phyloP scores from a whole-genome alignment of 177 flowering plant species.

The Vitis hybrid region DNA sequence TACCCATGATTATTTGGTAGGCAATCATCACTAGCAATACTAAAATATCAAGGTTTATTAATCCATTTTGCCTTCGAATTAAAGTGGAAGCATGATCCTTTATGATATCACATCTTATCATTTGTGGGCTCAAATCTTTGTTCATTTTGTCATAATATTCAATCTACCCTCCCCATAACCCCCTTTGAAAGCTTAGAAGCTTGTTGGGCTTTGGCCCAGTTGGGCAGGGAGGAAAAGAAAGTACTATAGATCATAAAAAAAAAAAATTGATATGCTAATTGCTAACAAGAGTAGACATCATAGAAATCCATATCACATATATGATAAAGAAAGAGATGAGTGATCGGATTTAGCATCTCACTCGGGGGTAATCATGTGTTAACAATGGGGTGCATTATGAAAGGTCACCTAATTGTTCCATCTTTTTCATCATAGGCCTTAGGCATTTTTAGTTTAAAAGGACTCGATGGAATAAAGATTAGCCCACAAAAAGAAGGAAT shows the following conservation, averaged over 20 bases:
- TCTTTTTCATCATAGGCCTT: not conserved
- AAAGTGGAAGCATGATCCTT: too few relatives aligned
- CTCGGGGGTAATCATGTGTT: not conserved
- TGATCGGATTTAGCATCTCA: not conserved
- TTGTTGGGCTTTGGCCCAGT: not conserved
- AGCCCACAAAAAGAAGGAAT: not conserved
- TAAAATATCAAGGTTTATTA: too few relatives aligned
- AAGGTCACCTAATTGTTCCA: not conserved
- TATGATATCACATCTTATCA: too few relatives aligned
- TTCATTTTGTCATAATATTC: too few relatives aligned
- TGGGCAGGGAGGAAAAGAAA: not conserved
- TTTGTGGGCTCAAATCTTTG: too few relatives aligned
- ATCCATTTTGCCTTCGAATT: too few relatives aligned
- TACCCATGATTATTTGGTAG: too few relatives aligned
- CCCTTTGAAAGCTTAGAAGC: too few relatives aligned
- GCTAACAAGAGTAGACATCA: not conserved
- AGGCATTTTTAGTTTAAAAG: not conserved
- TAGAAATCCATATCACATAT: not conserved
- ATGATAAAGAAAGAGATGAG: not conserved
- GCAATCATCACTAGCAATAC: too few relatives aligned
- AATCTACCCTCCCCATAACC: too few relatives aligned
- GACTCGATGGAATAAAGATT: not conserved
- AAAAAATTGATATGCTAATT: not conserved
- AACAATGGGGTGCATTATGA: slow-evolving; percentile 3
- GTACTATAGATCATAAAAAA: not conserved